These are phyloP conservation scores for Rhodocollybia butyracea DNA, from an alignment of 768 basidiomycete species.

Conservation along the genomic window DNA sequence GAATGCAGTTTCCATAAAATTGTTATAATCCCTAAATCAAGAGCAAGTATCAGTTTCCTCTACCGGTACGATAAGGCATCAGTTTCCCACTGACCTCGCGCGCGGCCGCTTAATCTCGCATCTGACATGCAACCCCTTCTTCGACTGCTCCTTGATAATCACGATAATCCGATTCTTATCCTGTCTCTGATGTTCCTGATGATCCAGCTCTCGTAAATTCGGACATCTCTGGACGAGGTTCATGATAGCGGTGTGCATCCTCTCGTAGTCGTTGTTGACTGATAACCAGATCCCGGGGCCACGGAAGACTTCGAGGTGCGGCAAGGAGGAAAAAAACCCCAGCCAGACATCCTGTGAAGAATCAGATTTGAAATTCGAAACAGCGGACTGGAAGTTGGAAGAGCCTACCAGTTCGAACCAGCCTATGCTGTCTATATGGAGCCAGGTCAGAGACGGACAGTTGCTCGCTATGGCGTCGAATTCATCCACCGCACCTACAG, in stretches of 20 bases:
- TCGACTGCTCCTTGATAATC: conserved; percentile 29
- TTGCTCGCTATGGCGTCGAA: background rate
- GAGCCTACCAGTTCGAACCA: background rate
- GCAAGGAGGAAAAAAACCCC: conserved; percentile 36
- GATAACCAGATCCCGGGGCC: conserved; percentile 42
- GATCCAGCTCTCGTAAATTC: conserved; percentile 39
- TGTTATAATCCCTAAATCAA: background rate
- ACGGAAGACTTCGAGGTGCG: conserved; percentile 40
- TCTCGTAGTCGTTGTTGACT: conserved; percentile 28
- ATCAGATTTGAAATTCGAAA: no score
- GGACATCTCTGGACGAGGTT: conserved; percentile 37
- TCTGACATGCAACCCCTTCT: conserved; percentile 24
- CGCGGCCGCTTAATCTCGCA: conserved; percentile 30
- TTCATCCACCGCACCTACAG: background rate
- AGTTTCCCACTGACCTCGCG: conserved; percentile 18
- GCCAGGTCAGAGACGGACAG: conserved; percentile 5
- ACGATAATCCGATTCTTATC: conserved; percentile 33
- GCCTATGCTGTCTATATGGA: background rate
- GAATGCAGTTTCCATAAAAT: conserved; percentile 6
- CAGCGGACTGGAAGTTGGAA: conserved; percentile 22
- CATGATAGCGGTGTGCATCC: conserved; percentile 40
- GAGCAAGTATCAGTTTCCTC: background rate
- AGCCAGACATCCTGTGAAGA: conserved; percentile 40
- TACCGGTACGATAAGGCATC: background rate
- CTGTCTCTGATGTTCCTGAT: conserved; percentile 31